A percentile compares a stretch with the other conserved stretches of the same genome.
Conservation (phyloP, 371 early-diverging fungal genomes). For the Sporodiniella umbellata region DNA sequence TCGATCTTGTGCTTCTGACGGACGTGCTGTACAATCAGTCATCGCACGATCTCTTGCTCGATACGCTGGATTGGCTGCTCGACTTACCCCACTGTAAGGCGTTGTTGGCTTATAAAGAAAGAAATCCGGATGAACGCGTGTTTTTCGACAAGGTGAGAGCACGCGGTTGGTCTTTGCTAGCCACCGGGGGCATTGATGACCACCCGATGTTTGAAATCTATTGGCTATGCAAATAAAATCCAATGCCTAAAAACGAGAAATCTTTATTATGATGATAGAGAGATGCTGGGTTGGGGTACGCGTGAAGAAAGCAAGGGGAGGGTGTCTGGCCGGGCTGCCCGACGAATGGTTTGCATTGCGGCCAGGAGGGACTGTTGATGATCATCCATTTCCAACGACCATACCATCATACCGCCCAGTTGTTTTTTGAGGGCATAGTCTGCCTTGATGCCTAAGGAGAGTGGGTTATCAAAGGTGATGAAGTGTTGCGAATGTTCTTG, state of each 20-base stretch:
- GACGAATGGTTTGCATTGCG: conserved; percentile 12
- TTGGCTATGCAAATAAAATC: conserved; percentile 19
- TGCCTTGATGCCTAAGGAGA: conserved; percentile 41
- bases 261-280: not conserved
- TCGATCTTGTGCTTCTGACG: conserved; percentile 34
- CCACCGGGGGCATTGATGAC: conserved; percentile 4
- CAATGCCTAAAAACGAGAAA: not conserved
- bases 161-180: conserved; percentile 9
- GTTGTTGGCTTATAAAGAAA: conserved; percentile 34
- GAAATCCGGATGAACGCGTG: conserved; percentile 41
- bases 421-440: conserved; percentile 33
- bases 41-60: conserved; percentile 34
- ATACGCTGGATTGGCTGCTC: conserved; percentile 30
- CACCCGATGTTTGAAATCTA: conserved; percentile 28
- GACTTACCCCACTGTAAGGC: conserved; percentile 16
- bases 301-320: too few relatives aligned
- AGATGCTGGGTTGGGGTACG: too few relatives aligned
- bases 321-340: not conserved
- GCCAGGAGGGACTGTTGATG: conserved; percentile 6
- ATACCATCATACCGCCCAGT: conserved; percentile 54
- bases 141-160: conserved; percentile 34
- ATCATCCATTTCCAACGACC: conserved; percentile 40
- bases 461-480: conserved; percentile 51
- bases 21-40: conserved; percentile 48
- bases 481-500: conserved; percentile 35